phyloP scores from a whole-genome alignment of 768 basidiomycete genomes.

The Botryobasidium botryosum region DNA sequence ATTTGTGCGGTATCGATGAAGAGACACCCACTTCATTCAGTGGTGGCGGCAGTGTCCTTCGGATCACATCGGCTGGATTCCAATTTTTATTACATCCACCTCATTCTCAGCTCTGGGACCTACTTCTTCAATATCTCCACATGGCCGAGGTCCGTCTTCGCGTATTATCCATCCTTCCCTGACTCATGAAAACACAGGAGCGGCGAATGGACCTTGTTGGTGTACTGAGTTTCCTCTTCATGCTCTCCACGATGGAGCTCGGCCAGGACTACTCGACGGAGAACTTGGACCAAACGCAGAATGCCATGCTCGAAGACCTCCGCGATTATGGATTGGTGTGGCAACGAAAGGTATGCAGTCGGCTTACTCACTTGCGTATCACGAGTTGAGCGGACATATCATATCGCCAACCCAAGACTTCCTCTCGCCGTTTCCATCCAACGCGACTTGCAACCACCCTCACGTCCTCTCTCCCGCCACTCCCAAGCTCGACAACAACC shows the following conservation, averaged over 20 bases:
- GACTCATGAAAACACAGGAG: conserved; percentile 31
- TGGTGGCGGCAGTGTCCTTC: conserved; percentile 12
- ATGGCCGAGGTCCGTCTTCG: conserved; percentile 48
- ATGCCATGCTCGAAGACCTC: conserved; percentile 79
- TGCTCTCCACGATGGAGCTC: conserved; percentile 92
- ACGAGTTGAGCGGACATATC: not conserved
- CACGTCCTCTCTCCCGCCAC: conserved; percentile 73
- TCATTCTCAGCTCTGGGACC: conserved; percentile 88
- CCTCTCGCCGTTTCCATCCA: conserved; percentile 74
- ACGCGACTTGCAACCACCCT: conserved; percentile 89
- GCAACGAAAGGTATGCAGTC: conserved; percentile 46
- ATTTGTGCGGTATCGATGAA: conserved; percentile 8
- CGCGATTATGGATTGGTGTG: conserved; percentile 90
- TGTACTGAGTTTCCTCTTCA: conserved; percentile 86
- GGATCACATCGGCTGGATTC: conserved; percentile 86
- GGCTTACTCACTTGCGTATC: too few species aligned
- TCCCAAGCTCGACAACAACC: conserved; percentile 42
- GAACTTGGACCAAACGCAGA: conserved; percentile 58
- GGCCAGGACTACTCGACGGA: conserved; percentile 84
- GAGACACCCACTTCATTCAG: not conserved
- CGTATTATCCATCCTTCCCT: not conserved
- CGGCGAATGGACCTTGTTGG: conserved; percentile 85
- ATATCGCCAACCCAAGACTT: conserved; percentile 29
- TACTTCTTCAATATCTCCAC: conserved; percentile 77
- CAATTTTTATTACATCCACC: conserved; percentile 92